Base-by-base conservation (phyloP, 371 early-diverging fungal genomes). In the Umbelopsis sp. region DNA sequence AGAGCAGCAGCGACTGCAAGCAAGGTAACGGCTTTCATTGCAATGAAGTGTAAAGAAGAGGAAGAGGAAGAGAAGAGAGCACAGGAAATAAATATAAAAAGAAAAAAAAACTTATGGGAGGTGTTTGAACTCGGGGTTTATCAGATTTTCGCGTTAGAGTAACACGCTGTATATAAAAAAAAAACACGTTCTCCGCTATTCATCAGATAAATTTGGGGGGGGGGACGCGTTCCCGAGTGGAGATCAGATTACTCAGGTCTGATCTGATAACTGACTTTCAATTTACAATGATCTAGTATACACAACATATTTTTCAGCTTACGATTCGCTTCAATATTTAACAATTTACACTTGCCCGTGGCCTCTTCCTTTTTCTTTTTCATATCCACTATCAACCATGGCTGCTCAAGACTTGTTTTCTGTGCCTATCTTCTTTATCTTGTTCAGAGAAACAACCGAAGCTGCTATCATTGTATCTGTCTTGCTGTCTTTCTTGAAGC, bases 381-480 rank as follows among this genome's bases (percentile, higher is more conserved):
- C 22, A 67, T 50, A 44, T 37, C 44, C 18, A 46, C 35, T 20
- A 22, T 25, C 24, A 32, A 25, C n/a, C 50, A 69, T 48, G 41
- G 68, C 72, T 69, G 67, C 76, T 16, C 71, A 69, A 71, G 82
- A 84, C 64, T 76, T 87, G 22, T 93, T 94, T 76, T 86, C 90
- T 48, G 83, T 93, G 5, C 92, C 94, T 0, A 85, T 93, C 65
- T 95, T 92, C 76, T 93, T 95, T 68, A 91, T 95, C 63, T 70
- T 95, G 63, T 90, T 94, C 70, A 85, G 96, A 65, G 94, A 94
- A 80, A 91, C 94, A 46, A 82, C 87, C 5, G 96, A 96, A 79
- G 92, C 92, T 8, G 87, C 92, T 25, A 88, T 95, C 71, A 90
- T 95, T 71, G 83, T 95, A 50, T 89, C 93, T 7, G 92, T 96